Base-by-base conservation (phyloP, 148 eudicot species). In the Arbutus unedo region DNA sequence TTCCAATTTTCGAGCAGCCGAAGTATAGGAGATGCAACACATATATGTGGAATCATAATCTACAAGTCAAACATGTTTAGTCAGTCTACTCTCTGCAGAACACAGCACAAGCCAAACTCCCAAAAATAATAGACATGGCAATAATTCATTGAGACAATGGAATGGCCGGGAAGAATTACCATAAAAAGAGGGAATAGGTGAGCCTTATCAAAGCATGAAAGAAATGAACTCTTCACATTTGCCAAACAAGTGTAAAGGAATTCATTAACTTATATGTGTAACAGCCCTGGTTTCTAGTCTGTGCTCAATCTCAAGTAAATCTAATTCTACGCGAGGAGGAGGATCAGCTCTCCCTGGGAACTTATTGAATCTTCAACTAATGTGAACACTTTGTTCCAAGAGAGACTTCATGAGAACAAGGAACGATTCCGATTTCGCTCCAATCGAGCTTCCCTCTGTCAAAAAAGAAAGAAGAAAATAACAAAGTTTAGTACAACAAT, bases 371-470 rank as follows among this genome's bases (percentile, higher is more conserved):
- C 53, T 38, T 74, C 71, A 14, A 41, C 77, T 64, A n/a, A 51
- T 11, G 19, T 8, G 78, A 80, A 82, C 51, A n/a, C 18, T 38
- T 81, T 68, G 81, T 76, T 76, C 55, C 62, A 60, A 41, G 15
- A 57, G 77, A 72, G 77, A 45, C 71, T 44, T 89, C 91, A 91
- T 48, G 96, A 91, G 81, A 94, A 94, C 14, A 94, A 75, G 23
- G 98, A 91, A 49, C 95, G 93, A 74, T 44, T 89, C 80, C 83
- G 48, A 81, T 94, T 92, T 82, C 94, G 98, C 81, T 94, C 96
- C 86, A 94, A 77, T 56, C 98, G 90, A 82, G 98, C 96, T 88
- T 90, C 92, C 88, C 98, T 94, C 98, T 94, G 93, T 79, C 82
- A 78, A 44, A 73, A 73, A 64, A 55, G 80, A 72, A 25, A 43